Base-by-base conservation (phyloP, 352 stramenopile genomes). In the Pythium biforme region DNA sequence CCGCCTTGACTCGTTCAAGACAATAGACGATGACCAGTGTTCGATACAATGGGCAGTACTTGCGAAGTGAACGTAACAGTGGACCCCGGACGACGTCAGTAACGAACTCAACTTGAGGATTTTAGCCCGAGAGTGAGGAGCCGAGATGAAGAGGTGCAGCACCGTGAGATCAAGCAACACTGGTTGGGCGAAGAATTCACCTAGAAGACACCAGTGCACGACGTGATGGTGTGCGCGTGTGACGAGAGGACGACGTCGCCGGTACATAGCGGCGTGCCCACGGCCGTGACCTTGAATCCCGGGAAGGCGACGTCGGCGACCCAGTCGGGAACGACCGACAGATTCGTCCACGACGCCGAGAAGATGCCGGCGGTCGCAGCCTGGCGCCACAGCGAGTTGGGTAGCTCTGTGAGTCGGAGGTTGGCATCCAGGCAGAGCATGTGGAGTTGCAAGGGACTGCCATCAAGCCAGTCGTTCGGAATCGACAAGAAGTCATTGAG, bases 281-380 rank as follows among this genome's bases (percentile, higher is more conserved):
- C 15, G 2, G 39, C 53, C 15, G 25, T 43, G 17, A 50, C 23
- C 23, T 31, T 15, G 19, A 59, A 50, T 12, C 47, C 29, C 14
- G 53, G 37, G 3, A n/a, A 29, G 2, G 53, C 53, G 19, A 51
- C 34, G 20, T 51, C 53, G 10, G 39, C 15, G 19, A 50, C 53
- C 39, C 40, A 52, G 8, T 51, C 26, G 1, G 54, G 54, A 17
- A 61, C 27, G 27, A 45, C 41, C 5, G 54, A 46, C n/a, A 61
- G n/a, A 14, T 52, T 61, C n/a, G 54, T 61, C 7, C 2, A 41
- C 14, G 17, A 17, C 17, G 53, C 11, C 1, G 39, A 40, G 26
- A 52, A 41, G 15, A 51, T 33, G 0, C 26, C 40, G 22, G 23
- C 40, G 12, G 39, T 51, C 40, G 40, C 39, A 9, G 41, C 39